Evolutionary conservation across 495 filamentous ascomycete genomes (phyloP).

Genomic region (Neurospora sp.): DNA sequence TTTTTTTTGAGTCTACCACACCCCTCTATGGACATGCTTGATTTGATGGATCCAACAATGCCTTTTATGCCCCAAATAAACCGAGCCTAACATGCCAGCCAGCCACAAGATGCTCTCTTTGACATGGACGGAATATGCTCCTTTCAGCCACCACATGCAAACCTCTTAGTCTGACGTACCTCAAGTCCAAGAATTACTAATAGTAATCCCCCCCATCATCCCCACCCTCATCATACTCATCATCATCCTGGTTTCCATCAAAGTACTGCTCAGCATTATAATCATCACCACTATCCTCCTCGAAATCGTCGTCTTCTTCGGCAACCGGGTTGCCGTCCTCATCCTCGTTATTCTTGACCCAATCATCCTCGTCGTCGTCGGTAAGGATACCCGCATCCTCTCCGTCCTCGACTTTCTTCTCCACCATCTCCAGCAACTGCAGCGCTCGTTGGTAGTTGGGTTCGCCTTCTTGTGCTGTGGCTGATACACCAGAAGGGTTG

Average conservation of each 20-base stretch:
- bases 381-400: conserved; percentile 29
- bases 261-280: conserved; percentile 49
- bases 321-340: conserved; percentile 29
- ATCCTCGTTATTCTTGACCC: conserved; percentile 26
- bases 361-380: conserved; percentile 36
- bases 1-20: neutral
- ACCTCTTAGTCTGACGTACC: no score
- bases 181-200: neutral
- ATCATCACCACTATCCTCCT: conserved; percentile 40
- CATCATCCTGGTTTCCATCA: conserved; percentile 39
- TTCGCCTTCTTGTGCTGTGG: neutral
- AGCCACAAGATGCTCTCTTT: neutral
- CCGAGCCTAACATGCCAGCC: neutral
- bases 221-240: conserved; percentile 38
- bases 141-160: neutral
- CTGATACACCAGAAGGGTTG: conserved; percentile 2
- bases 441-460: conserved; percentile 26
- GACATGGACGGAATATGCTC: conserved; percentile 4
- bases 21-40: neutral
- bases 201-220: conserved; percentile 27
- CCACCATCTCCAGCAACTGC: conserved; percentile 22
- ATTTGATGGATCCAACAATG: neutral
- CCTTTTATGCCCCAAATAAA: neutral
- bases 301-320: conserved; percentile 36
- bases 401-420: conserved; percentile 28